Base-by-base conservation (phyloP, 208 protist genomes). In the Lotmaria passim region DNA sequence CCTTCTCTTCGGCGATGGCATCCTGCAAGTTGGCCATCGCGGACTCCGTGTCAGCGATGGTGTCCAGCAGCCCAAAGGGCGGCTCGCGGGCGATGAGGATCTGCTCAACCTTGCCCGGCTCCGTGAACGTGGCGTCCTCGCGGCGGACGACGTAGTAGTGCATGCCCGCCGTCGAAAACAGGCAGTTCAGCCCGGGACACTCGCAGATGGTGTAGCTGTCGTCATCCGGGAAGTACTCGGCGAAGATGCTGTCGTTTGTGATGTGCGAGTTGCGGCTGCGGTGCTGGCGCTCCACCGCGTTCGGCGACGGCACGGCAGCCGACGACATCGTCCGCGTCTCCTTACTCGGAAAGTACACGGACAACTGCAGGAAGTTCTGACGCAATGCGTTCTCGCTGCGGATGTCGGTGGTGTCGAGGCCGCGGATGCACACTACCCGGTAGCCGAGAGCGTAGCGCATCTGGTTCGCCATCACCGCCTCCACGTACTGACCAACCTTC, bases 21-120 rank as follows among this genome's bases (percentile, higher is more conserved):
- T 93, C 87, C 69, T 93, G 87, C 58, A 95, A 61, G 12, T 75
- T 60, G 14, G 83, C 64, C 66, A 92, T 89, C n/a, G 82, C 75
- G 17, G 51, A 52, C 63, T 95, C 87, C 1, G 90, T 81, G 19
- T 78, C 66, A 14, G 69, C 60, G 33, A 95, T 95, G 34, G 48
- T 53, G 14, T 60, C 33, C 39, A 91, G 87, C 71, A 90, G 87
- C 30, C 83, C 80, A 12, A 30, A 10, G 1, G 90, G 87, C 17
- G 85, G 69, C 23, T 82, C 58, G 34, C 84, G 83, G 6, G 90
- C 85, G 73, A 95, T 87, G 19, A 93, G 58, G 23, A 95, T 71
- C 34, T 91, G 61, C 46, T 78, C 50, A 8, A 94, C 86, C 31
- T 69, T 73, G 6, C 68, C 77, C 5, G 83, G 75, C 52, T 75